Percentiles rank a stretch among this genome's conserved stretches.
Conservation (phyloP, 345 rosid genomes). For the Passiflora organensis region DNA sequence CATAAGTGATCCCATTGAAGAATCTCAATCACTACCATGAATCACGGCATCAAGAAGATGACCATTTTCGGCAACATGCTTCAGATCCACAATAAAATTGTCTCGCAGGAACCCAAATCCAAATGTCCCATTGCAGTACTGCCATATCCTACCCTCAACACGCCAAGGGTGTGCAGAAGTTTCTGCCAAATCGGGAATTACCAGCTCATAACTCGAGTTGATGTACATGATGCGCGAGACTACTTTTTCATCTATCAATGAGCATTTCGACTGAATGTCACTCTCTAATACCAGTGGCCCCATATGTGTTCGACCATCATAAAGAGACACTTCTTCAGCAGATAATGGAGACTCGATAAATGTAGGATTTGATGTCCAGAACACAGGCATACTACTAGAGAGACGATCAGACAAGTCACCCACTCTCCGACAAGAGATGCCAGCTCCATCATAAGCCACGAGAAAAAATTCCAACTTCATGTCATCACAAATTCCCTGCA, state of each 20-base stretch:
- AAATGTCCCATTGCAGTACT: slow-evolving; percentile 60
- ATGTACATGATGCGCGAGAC: slow-evolving; percentile 53
- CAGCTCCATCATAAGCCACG: slow-evolving; percentile 66
- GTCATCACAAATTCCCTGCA: slow-evolving; percentile 69
- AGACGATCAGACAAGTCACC: slow-evolving; percentile 46
- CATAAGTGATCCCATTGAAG: not conserved
- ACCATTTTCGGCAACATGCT: slow-evolving; percentile 54
- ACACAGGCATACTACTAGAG: slow-evolving; percentile 48
- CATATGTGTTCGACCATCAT: slow-evolving; percentile 45
- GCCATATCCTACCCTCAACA: slow-evolving; percentile 86
- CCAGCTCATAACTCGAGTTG: slow-evolving; percentile 55
- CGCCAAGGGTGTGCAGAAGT: slow-evolving; percentile 28
- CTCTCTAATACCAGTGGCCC: slow-evolving; percentile 29
- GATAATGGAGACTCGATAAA: slow-evolving; percentile 45
- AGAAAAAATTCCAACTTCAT: slow-evolving; percentile 65
- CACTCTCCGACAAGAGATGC: slow-evolving; percentile 67
- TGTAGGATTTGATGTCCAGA: slow-evolving; percentile 58
- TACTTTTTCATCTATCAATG: slow-evolving; percentile 21
- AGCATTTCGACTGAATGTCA: slow-evolving; percentile 7
- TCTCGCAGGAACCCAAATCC: slow-evolving; percentile 78
- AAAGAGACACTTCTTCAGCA: slow-evolving; percentile 44
- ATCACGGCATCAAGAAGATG: slow-evolving; percentile 42
- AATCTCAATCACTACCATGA: slow-evolving; percentile 16
- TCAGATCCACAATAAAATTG: slow-evolving; percentile 57
- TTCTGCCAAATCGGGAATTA: slow-evolving; percentile 36